Base-by-base conservation (phyloP, 805 yeast genomes). In the Yarrowia sp. region DNA sequence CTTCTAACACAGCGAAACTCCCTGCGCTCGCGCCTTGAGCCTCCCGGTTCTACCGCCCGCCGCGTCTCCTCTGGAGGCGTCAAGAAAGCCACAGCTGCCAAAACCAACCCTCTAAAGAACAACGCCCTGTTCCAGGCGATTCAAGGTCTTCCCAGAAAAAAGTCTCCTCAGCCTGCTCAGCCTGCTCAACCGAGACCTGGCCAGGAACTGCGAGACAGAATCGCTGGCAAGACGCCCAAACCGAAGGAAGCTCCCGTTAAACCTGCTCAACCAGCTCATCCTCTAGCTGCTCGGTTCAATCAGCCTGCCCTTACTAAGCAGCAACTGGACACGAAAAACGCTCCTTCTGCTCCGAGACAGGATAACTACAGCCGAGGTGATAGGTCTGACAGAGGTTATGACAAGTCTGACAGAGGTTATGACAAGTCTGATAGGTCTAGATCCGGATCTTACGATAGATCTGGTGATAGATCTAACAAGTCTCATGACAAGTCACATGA, bases 121-220 rank as follows among this genome's bases (percentile, higher is more conserved):
- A 59, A 59, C 12, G 65, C 65, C 0, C 65, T 59, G 7, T 59
- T 59, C 52, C 65, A 59, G 52, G 65, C 65, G n/a, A 41, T 59
- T 40, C 35, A 45, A 7, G 65, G 65, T 12, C 16, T 59, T 9
- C 65, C 65, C 8, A 3, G 65, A 43, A 16, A 38, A 43, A 16
- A 38, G 1, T 41, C 63, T 22, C 36, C 63, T 10, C 35, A 48
- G 3, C 11, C 63, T 3, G 11, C 48, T 2, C 40, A 26, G 9
- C 22, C 46, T n/a, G 9, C 5, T 2, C 19, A 16, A 12, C 26
- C 59, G 8, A 26, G 19, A 14, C 59, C 59, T 8, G 63, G 63
- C 9, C 63, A 56, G 15, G 63, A 56, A 15, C 19, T 56, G 22
- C 15, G 63, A 26, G 63, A 56, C 16, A 8, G 63, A 26, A 56